Evolutionary conservation across 2,329 filamentous ascomycete species (phyloP).

Genomic region (Cryphonectria japonica): DNA sequence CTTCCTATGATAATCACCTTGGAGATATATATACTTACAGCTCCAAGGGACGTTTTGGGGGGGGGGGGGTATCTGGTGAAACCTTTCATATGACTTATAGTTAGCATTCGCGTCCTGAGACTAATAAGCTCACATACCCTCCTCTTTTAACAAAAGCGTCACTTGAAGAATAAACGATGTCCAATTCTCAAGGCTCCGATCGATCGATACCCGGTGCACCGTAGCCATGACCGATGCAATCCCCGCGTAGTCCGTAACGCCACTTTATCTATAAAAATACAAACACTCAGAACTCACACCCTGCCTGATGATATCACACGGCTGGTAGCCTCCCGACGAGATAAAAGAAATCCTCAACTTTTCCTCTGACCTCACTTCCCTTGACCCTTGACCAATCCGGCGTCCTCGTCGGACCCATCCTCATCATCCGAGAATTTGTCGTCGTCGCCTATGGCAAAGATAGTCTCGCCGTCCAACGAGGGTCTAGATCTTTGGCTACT

Average conservation of each 20-base stretch:
- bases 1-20: too few species aligned
- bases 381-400: constrained; percentile 55
- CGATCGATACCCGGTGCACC: constrained; percentile 12
- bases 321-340: neutral
- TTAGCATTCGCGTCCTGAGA: neutral
- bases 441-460: constrained; percentile 91
- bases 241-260: constrained; percentile 21
- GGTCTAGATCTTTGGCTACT: constrained; percentile 46
- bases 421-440: constrained; percentile 84
- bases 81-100: neutral
- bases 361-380: constrained; percentile 39
- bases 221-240: constrained; percentile 20
- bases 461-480: constrained; percentile 83
- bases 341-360: neutral
- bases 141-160: neutral
- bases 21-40: too few species aligned
- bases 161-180: neutral
- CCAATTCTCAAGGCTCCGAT: neutral
- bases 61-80: too few species aligned
- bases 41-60: too few species aligned
- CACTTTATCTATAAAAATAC: constrained; percentile 23
- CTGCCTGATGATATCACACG: neutral
- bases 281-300: constrained; percentile 11
- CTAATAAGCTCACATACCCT: neutral
- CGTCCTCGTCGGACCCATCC: constrained; percentile 55